A percentile compares a stretch with the other conserved stretches of the same genome.
phyloP scores from a whole-genome alignment of 345 rosid genomes.

The Brassica incana region DNA sequence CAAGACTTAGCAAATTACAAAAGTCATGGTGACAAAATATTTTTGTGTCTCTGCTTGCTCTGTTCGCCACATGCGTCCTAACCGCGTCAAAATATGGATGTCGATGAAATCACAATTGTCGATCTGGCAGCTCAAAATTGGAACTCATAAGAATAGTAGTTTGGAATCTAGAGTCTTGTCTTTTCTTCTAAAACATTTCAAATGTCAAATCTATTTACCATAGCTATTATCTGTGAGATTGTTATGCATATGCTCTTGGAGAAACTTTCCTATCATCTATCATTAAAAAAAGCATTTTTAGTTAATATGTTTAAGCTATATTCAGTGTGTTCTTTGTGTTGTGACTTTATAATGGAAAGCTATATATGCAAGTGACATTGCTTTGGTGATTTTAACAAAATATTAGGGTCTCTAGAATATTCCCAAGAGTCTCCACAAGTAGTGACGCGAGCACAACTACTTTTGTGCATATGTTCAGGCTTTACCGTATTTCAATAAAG shows the following conservation, averaged over 20 bases:
- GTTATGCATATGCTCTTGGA: not conserved
- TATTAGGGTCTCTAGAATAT: not conserved
- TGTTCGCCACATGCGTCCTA: not conserved
- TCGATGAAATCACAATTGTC: not conserved
- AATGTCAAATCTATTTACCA: not conserved
- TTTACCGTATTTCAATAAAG: not conserved
- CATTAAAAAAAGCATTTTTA: not conserved
- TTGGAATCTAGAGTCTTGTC: too few species aligned
- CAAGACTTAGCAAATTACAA: too few species aligned
- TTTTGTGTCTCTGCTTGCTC: not conserved
- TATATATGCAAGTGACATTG: not conserved
- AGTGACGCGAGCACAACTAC: too few species aligned
- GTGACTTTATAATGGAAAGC: not conserved
- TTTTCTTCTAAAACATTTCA: not conserved
- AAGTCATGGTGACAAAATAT: not conserved
- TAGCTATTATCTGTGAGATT: not conserved
- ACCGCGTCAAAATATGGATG: not conserved
- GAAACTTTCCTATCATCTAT: not conserved
- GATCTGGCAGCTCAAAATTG: not conserved
- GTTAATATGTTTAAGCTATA: not conserved
- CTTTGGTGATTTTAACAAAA: not conserved
- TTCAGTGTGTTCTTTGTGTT: not conserved
- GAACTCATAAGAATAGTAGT: not conserved
- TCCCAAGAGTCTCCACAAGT: not conserved
- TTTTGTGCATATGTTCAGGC: too few species aligned